Conservation (phyloP, 2,329 filamentous ascomycete genomes). For the Ustulina deusta region DNA sequence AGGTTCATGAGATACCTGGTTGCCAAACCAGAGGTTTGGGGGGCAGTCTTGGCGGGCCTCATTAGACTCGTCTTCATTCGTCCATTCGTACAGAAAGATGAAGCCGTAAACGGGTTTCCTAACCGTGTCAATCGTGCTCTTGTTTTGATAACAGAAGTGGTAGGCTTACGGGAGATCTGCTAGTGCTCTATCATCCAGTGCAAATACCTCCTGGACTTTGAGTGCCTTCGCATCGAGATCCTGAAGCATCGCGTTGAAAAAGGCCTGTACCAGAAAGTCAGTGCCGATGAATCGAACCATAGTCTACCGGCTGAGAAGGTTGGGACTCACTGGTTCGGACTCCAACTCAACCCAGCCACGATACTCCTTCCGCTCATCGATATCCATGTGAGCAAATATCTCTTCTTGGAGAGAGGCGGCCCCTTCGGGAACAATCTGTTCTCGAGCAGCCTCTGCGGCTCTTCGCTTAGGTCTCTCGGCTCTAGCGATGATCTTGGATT, state of each 20-base stretch:
- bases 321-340: slow-evolving; percentile 79
- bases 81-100: slow-evolving; percentile 86
- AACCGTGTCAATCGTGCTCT: slow-evolving; percentile 12
- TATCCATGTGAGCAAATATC: slow-evolving; percentile 60
- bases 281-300: slow-evolving; percentile 34
- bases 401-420: slow-evolving; percentile 55
- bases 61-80: slow-evolving; percentile 64
- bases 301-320: not conserved
- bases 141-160: slow-evolving; percentile 45
- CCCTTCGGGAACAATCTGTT: slow-evolving; percentile 53
- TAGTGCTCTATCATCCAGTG: slow-evolving; percentile 75
- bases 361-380: slow-evolving; percentile 70
- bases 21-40: slow-evolving; percentile 88
- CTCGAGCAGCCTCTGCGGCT: slow-evolving; percentile 53
- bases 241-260: slow-evolving; percentile 87
- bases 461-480: slow-evolving; percentile 59
- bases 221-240: slow-evolving; percentile 81
- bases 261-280: slow-evolving; percentile 64
- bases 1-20: slow-evolving; percentile 70
- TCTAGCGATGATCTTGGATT: slow-evolving; percentile 14
- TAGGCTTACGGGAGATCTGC: slow-evolving; percentile 69
- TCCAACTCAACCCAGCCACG: slow-evolving; percentile 86
- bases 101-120: slow-evolving; percentile 83
- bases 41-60: slow-evolving; percentile 66
- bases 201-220: slow-evolving; percentile 80